phyloP scores from a whole-genome alignment of 1,284 basidiomycete species.

The Apiotrichum gracile region DNA sequence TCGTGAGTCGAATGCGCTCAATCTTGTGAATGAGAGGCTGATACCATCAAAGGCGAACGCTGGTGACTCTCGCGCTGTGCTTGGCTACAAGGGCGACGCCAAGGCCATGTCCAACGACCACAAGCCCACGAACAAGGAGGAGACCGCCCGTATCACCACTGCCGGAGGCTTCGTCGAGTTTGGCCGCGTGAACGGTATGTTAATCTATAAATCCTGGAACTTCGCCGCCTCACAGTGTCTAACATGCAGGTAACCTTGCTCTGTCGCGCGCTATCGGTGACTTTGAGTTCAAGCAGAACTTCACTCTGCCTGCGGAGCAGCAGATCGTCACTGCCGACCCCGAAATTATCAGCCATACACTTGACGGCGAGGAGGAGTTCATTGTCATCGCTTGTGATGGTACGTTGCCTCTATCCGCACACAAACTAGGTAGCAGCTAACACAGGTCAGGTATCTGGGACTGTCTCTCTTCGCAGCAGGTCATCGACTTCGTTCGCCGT shows the following conservation, averaged over 20 bases:
- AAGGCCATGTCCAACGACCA: constrained; percentile 91
- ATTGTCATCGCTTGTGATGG: constrained; percentile 94
- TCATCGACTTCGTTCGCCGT: constrained; percentile 80
- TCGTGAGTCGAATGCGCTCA: constrained; percentile 56
- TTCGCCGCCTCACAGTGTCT: neutral
- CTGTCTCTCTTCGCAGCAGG: constrained; percentile 88
- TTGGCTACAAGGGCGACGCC: constrained; percentile 76
- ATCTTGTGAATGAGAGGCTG: neutral
- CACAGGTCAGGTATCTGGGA: constrained; percentile 85
- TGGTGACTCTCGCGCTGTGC: constrained; percentile 91
- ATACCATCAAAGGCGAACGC: constrained; percentile 74
- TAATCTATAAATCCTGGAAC: too few relatives aligned
- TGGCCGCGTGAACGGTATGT: constrained; percentile 89
- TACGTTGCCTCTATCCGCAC: too few relatives aligned
- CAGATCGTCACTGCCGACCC: constrained; percentile 96
- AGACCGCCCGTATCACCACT: constrained; percentile 76
- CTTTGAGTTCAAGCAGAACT: constrained; percentile 98
- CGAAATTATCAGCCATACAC: constrained; percentile 75
- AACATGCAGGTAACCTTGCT: constrained; percentile 76
- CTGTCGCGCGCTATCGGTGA: constrained; percentile 93
- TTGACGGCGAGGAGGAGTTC: constrained; percentile 90
- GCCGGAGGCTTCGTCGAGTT: constrained; percentile 98
- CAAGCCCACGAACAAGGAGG: constrained; percentile 85
- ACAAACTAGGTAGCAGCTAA: constrained; percentile 5
- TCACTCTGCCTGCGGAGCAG: constrained; percentile 69